Conservation (phyloP, 164 flowering plant species). For the Hamamelis virginiana region DNA sequence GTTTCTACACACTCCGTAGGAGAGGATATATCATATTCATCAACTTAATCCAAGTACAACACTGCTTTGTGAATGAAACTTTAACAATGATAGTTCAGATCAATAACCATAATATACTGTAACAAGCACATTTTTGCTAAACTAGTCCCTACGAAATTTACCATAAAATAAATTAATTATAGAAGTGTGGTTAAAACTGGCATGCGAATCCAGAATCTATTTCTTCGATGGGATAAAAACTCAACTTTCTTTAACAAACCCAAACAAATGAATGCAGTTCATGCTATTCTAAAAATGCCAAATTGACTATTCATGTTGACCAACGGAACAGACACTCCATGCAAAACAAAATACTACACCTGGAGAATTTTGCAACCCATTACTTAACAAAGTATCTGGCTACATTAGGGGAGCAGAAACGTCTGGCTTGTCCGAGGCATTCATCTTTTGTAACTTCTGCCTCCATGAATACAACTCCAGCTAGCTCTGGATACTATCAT, state of each 20-base stretch:
- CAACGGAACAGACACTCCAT: neutral
- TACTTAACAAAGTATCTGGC: slow-evolving; percentile 20
- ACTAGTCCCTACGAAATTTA: neutral
- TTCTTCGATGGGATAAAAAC: neutral
- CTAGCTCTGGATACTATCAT: slow-evolving; percentile 40
- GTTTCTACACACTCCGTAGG: no score
- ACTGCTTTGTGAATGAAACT: neutral
- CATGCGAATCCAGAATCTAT: neutral
- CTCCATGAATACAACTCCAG: slow-evolving; percentile 34
- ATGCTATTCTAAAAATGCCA: neutral
- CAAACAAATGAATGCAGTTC: neutral
- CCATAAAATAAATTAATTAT: no score
- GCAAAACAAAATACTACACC: slow-evolving; percentile 20
- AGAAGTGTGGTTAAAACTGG: neutral
- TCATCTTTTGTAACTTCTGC: slow-evolving; percentile 33
- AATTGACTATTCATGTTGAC: neutral
- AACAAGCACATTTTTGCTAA: no score
- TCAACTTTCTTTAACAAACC: neutral
- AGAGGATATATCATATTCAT: no score
- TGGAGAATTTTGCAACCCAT: slow-evolving; percentile 30
- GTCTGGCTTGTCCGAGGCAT: slow-evolving; percentile 25
- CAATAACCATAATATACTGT: neutral
- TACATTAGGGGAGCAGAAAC: slow-evolving; percentile 14
- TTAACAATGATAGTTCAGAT: neutral
- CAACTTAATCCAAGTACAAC: no score